Evolutionary conservation across 805 yeast species (phyloP).

Genomic region (Cyberlindnera lachancei): DNA sequence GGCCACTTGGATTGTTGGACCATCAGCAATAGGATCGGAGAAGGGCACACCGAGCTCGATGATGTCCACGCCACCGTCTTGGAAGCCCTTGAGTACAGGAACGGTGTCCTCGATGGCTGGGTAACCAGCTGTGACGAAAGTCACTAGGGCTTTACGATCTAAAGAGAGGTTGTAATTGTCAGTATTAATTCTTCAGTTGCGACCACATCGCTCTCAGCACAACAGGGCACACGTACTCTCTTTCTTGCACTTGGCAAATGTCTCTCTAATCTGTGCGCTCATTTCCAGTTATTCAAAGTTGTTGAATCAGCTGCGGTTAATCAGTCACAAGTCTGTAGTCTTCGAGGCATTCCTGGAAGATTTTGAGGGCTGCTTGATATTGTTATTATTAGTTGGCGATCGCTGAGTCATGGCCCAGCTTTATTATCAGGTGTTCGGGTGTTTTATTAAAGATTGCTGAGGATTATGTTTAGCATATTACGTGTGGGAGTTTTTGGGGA

Average conservation of each 20-base stretch:
- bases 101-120: slow-evolving; percentile 86
- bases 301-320: too few relatives aligned
- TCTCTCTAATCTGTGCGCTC: slow-evolving; percentile 42
- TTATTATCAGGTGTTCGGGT: too few relatives aligned
- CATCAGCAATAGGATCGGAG: slow-evolving; percentile 98
- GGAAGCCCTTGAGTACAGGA: slow-evolving; percentile 80
- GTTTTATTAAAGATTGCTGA: too few relatives aligned
- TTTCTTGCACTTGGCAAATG: slow-evolving; percentile 50
- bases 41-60: slow-evolving; percentile 95
- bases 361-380: too few relatives aligned
- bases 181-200: background rate
- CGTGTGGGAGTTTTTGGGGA: too few relatives aligned
- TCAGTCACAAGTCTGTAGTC: too few relatives aligned
- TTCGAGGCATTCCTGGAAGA: too few relatives aligned
- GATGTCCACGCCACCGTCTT: slow-evolving; percentile 91
- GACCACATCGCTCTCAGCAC: too few relatives aligned
- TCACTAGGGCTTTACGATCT: slow-evolving; percentile 77
- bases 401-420: too few relatives aligned
- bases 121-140: slow-evolving; percentile 91
- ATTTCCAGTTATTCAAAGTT: too few relatives aligned
- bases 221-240: slow-evolving; percentile 27
- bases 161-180: slow-evolving; percentile 11
- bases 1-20: slow-evolving; percentile 91
- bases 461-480: too few relatives aligned
- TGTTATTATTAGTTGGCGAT: too few relatives aligned